Conservation (phyloP, 495 filamentous ascomycete genomes). For the Cudoniella acicularis region DNA sequence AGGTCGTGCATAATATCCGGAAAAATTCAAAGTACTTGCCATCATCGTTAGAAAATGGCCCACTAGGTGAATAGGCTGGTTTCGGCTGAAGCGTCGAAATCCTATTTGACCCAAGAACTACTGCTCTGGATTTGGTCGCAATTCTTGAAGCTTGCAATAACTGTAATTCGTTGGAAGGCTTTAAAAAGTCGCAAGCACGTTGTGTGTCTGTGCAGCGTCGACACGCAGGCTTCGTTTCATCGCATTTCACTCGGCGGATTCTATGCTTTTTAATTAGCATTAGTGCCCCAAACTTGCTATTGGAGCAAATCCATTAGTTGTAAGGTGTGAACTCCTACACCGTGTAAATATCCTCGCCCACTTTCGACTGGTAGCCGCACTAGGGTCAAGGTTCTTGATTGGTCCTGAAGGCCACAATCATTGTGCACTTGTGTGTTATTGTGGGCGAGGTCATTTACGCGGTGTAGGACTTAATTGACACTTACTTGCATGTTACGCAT, state of each 20-base stretch:
- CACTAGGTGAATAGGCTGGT: not conserved
- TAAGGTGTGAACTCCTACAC: too few species aligned
- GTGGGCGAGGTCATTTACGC: too few species aligned
- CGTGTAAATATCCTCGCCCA: too few species aligned
- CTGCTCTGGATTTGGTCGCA: not conserved
- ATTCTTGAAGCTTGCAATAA: not conserved
- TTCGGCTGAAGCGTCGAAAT: not conserved
- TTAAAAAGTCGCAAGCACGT: not conserved
- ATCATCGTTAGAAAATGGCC: not conserved
- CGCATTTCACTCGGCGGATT: not conserved
- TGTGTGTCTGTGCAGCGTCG: not conserved
- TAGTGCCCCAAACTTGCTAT: too few species aligned
- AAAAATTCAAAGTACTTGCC: not conserved
- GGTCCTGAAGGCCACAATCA: too few species aligned
- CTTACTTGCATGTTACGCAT: too few species aligned
- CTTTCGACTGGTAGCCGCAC: too few species aligned
- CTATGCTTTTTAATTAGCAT: too few species aligned
- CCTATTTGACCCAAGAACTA: not conserved
- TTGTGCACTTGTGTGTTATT: too few species aligned
- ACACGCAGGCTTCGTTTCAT: not conserved
- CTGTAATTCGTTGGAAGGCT: not conserved
- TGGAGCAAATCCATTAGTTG: too few species aligned
- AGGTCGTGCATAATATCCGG: not conserved
- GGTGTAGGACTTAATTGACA: too few species aligned
- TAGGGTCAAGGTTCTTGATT: too few species aligned